Base-by-base conservation (phyloP, 164 flowering plant species). In the Paratinospora sagittata region DNA sequence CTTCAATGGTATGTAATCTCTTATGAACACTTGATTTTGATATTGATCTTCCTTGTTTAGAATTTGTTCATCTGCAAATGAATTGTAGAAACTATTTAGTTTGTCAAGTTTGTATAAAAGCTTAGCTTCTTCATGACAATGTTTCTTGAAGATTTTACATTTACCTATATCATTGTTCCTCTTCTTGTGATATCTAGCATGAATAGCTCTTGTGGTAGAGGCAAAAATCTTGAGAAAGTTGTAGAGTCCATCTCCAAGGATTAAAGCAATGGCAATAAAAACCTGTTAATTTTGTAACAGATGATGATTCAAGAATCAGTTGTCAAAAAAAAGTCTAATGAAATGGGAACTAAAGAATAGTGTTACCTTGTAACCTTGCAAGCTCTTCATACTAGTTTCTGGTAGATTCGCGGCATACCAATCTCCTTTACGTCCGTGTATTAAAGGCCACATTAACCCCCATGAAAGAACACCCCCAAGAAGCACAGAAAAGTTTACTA, bases 391-490 rank as follows among this genome's bases (percentile, higher is more conserved):
- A 74, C 91, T 93, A 78, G 82, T 87, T 78, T 89, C 84, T 8
- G 86, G 63, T 68, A 89, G 19, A 72, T 71, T 70, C 41, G 27
- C 74, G 33, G 91, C 87, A 72, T 75, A 93, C 98, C 98, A 93
- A 8, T 82, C 74, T 63, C 94, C 97, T 77, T 93, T 89, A 2
- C 67, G 84, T 0, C 78, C 80, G 17, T 68, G 66, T 16, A 95
- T 88, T 34, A 95, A 72, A 19, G 98, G 97, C 98, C 98, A 95
- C 97, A 95, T 90, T 12, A 92, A 21, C 21, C 97, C 97, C 91
- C 91, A 92, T 36, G 97, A 94, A n/a, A 94, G 80, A 70, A 90
- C 87, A 2, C 97, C 95, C 1, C 98, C 98, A 24, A 90, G 70
- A 68, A 94, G 95, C 82, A 92, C 72, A 11, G 97, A 94, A 63